Evolutionary conservation across 2,329 filamentous ascomycete species (phyloP).

Genomic region (Knoxdaviesia capensis): DNA sequence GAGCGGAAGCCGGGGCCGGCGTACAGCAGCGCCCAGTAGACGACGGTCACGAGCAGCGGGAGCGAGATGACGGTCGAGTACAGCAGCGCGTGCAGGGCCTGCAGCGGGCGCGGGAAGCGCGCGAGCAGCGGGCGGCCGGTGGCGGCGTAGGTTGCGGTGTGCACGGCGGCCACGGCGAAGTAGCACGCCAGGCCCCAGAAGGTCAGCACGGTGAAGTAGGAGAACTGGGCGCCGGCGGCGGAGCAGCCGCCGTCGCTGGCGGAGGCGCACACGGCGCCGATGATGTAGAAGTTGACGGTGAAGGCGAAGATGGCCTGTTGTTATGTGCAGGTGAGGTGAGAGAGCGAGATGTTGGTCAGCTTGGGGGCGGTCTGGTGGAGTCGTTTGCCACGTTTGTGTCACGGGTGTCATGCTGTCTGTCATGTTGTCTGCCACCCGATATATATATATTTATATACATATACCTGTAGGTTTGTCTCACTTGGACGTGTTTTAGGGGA

Average conservation of each 20-base stretch:
- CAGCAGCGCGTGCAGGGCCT: constrained; percentile 42
- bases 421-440: background rate
- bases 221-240: constrained; percentile 39
- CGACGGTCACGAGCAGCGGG: constrained; percentile 49
- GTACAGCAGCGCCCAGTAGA: constrained; percentile 49
- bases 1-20: constrained; percentile 25
- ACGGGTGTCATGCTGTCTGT: background rate
- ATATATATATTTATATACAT: too few relatives aligned
- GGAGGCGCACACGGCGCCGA: constrained; percentile 43
- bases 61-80: constrained; percentile 43
- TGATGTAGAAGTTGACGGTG: constrained; percentile 44
- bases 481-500: too few relatives aligned
- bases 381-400: background rate
- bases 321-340: background rate
- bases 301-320: constrained; percentile 45
- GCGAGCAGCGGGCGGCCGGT: constrained; percentile 33
- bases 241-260: constrained; percentile 19
- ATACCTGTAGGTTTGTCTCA: too few relatives aligned
- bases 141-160: constrained; percentile 47
- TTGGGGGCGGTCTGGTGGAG: background rate
- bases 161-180: constrained; percentile 43
- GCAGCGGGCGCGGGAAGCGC: constrained; percentile 37
- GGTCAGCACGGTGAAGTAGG: constrained; percentile 64
- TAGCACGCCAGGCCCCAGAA: constrained; percentile 76
- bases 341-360: background rate